A percentile compares a stretch with the other conserved stretches of the same genome.
phyloP scores from a whole-genome alignment of 78 protist species.

The Dictyostelium discoideum region dicty_2.7 NC_007089.4:1285001-1285500 shows the following conservation, averaged over 20 bases:
- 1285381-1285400: constrained; percentile 49
- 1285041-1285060: constrained; percentile 66
- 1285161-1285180: constrained; percentile 81
- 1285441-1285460: constrained; percentile 21
- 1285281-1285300: constrained; percentile 89
- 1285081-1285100: constrained; percentile 83
- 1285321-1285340: constrained; percentile 74
- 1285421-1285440: constrained; percentile 80
- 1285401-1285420: constrained; percentile 79
- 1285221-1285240: constrained; percentile 81
- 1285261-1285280: constrained; percentile 75
- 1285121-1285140: constrained; percentile 78
- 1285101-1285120: constrained; percentile 71
- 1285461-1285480: constrained; percentile 79
- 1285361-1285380: constrained; percentile 87
- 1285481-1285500: constrained; percentile 9
- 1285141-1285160: constrained; percentile 18
- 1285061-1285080: constrained; percentile 75
- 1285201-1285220: constrained; percentile 88
- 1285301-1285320: constrained; percentile 88
- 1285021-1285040: constrained; percentile 47
- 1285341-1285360: constrained; percentile 85
- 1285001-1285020: constrained; percentile 79
- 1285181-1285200: constrained; percentile 86
- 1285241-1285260: constrained; percentile 76